Conservation (phyloP, 2,329 filamentous ascomycete genomes). For the Blumeria hordei region DNA sequence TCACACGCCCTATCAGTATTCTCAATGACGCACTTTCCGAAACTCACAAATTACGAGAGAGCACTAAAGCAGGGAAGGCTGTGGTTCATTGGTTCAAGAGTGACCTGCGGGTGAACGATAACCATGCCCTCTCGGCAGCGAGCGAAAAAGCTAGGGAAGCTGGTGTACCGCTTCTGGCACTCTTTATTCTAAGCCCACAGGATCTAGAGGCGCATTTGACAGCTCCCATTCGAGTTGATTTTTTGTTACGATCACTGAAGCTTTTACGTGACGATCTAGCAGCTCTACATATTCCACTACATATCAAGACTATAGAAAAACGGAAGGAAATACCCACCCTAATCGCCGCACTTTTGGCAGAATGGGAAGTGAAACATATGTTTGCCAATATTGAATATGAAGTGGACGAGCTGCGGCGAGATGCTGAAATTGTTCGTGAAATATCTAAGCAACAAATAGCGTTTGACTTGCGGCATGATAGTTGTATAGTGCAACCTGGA, state of each 20-base stretch:
- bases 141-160: conserved; percentile 38
- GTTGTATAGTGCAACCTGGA: conserved; percentile 59
- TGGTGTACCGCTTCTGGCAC: conserved; percentile 45
- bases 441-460: conserved; percentile 38
- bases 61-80: conserved; percentile 28
- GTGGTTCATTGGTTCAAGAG: conserved; percentile 84
- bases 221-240: conserved; percentile 51
- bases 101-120: conserved; percentile 53
- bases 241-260: conserved; percentile 48
- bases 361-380: conserved; percentile 52
- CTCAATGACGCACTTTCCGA: conserved; percentile 35
- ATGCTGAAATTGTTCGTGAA: conserved; percentile 37
- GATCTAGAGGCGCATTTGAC: conserved; percentile 65
- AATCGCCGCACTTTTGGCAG: conserved; percentile 37
- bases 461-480: conserved; percentile 55
- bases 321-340: conserved; percentile 35
- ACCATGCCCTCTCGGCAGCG: conserved; percentile 44
- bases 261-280: conserved; percentile 41
- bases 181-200: conserved; percentile 64
- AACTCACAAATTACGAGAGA: conserved; percentile 28
- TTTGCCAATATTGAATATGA: conserved; percentile 80
- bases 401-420: conserved; percentile 65
- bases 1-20: conserved; percentile 49
- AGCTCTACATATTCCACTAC: conserved; percentile 51
- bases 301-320: conserved; percentile 45